These are phyloP conservation scores for Colletotrichum kahawae DNA, from an alignment of 2,329 filamentous ascomycete species.

Conservation along the genomic window DNA sequence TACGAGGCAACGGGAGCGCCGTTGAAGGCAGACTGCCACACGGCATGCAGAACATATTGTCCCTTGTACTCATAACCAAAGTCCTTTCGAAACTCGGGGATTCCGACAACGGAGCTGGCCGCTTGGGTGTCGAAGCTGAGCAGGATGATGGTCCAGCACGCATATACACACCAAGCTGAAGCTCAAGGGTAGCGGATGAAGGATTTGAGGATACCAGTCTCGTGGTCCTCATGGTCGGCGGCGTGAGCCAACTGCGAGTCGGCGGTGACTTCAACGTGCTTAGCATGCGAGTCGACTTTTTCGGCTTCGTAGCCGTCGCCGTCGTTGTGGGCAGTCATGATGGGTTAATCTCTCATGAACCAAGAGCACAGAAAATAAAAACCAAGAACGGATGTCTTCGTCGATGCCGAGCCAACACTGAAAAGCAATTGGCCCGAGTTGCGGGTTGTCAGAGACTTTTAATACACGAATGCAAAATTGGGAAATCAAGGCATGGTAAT, in stretches of 20 bases:
- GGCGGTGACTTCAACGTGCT: neutral
- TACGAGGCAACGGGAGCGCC: constrained; percentile 44
- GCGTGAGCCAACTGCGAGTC: neutral
- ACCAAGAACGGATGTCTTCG: neutral
- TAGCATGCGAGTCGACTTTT: constrained; percentile 1
- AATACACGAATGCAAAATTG: neutral
- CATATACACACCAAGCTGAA: constrained; percentile 40
- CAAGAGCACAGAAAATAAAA: neutral
- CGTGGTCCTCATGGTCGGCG: constrained; percentile 30
- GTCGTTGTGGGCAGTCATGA: neutral
- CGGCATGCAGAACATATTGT: constrained; percentile 42
- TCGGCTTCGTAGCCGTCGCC: constrained; percentile 2
- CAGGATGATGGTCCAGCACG: constrained; percentile 43
- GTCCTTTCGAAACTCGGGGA: constrained; percentile 49
- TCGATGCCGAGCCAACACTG: neutral
- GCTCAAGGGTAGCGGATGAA: constrained; percentile 30
- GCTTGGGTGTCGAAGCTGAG: constrained; percentile 47
- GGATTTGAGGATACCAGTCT: constrained; percentile 25
- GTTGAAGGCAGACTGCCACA: constrained; percentile 49
- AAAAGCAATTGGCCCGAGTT: neutral
- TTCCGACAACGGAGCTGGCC: constrained; percentile 43
- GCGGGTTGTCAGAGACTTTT: neutral
- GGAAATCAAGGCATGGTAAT: neutral
- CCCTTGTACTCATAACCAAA: constrained; percentile 42
- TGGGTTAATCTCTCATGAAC: neutral